Evolutionary conservation across 768 basidiomycete genomes (phyloP), one percentile per base, ranked within the genome.

Genomic region (Jaapia argillacea): DNA sequence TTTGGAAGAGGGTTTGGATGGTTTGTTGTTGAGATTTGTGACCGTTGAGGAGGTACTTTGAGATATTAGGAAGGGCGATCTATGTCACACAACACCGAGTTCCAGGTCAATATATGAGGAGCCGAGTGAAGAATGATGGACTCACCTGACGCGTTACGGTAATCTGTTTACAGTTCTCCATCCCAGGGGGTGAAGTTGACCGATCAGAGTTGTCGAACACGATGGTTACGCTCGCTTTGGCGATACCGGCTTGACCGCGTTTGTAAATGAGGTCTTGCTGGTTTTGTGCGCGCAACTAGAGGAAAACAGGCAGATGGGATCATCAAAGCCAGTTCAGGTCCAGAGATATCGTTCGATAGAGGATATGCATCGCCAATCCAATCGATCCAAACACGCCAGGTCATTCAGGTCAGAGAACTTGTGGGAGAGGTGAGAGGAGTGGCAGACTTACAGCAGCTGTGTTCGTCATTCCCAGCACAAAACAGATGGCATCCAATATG

Each of bases 221-320:
- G 55, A 98, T 91, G 24, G 96, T 97, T 3, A 99, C 96, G 49
- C 89, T 93, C 3, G 96, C 96, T 68, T 94, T 93, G 7, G 89
- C 90, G 47, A 98, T 72, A 6, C 96, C 96, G 18, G 96, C 93
- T 61, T 98, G 93, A 1, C 96, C 96, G 27, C 96, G 85, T 63
- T 99, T 99, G 75, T 99, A 99, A 44, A 99, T 97, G 53, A 99
- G 79, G 59, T 99, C 96, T 61, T 91, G 86, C 57, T 96, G 86
- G 64, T 97, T 98, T 50, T 85, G 74, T 13, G 89, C 92, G 41
- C 92, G 87, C 77, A 96, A 90, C 90, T 92, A 51, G 20, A 39
- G 10, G 16, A 16, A 33, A 33, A 33, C 31, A 10, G 31, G 10
- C 16, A 10, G 10, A 16, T 16, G 31, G 10, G 16, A 33, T 10